These are phyloP conservation scores for Pythium phragmitis DNA, from an alignment of 352 stramenopile species.

Conservation along the genomic window DNA sequence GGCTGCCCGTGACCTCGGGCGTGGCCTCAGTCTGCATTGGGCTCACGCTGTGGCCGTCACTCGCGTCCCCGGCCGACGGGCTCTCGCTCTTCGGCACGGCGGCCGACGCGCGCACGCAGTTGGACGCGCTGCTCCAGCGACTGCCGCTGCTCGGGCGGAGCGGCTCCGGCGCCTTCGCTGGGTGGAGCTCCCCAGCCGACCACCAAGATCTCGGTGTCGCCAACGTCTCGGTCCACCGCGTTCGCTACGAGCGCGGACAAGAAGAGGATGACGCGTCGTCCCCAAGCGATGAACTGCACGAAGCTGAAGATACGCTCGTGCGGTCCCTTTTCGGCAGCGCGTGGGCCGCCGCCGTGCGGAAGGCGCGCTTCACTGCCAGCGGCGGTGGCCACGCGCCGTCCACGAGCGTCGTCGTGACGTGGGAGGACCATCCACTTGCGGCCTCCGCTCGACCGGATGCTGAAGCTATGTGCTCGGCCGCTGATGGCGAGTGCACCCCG, in stretches of 20 bases:
- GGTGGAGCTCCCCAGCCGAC: slow-evolving; percentile 10
- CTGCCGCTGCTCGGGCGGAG: slow-evolving; percentile 12
- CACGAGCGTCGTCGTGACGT: slow-evolving; percentile 60
- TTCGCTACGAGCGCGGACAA: slow-evolving; percentile 42
- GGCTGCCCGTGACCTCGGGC: slow-evolving; percentile 27
- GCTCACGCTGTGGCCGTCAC: slow-evolving; percentile 18
- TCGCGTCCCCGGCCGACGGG: slow-evolving; percentile 15
- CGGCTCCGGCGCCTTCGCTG: slow-evolving; percentile 8
- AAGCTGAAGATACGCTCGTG: slow-evolving; percentile 20
- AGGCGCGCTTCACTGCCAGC: background rate
- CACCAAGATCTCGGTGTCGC: slow-evolving; percentile 40
- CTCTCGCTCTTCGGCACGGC: slow-evolving; percentile 16
- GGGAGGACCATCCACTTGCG: slow-evolving; percentile 56
- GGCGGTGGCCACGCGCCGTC: slow-evolving; percentile 21
- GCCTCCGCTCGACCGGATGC: slow-evolving; percentile 21
- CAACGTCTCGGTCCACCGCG: slow-evolving; percentile 63
- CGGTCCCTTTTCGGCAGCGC: slow-evolving; percentile 21
- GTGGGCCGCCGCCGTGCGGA: slow-evolving; percentile 16
- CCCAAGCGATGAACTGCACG: slow-evolving; percentile 2
- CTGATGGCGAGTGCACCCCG: slow-evolving; percentile 2
- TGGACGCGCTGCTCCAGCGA: slow-evolving; percentile 18
- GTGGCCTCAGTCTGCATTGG: slow-evolving; percentile 20
- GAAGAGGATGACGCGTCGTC: slow-evolving; percentile 9
- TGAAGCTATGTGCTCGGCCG: slow-evolving; percentile 12
- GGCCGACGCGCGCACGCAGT: slow-evolving; percentile 2